A percentile compares a stretch with the other conserved stretches of the same genome.
phyloP scores from a whole-genome alignment of 2,329 filamentous ascomycete genomes.

The Sporothrix brasiliensis region DNA sequence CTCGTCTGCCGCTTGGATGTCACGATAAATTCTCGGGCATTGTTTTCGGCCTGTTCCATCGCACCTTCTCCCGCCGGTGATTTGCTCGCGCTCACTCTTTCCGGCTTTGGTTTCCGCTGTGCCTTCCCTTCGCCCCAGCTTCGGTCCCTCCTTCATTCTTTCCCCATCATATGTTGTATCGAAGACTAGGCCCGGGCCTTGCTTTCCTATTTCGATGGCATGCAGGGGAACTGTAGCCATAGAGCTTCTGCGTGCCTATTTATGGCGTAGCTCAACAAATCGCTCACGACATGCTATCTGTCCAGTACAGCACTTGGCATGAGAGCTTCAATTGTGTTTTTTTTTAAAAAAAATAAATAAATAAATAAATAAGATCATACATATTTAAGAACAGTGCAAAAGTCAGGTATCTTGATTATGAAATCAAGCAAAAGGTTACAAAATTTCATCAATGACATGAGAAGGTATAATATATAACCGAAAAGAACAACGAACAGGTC shows the following conservation, averaged over 20 bases:
- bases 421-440: not conserved
- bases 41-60: conserved; percentile 24
- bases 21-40: conserved; percentile 31
- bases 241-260: too few relatives aligned
- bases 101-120: conserved; percentile 17
- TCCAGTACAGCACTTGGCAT: too few relatives aligned
- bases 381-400: not conserved
- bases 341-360: not conserved
- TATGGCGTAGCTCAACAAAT: not conserved
- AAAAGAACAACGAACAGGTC: conserved; percentile 16
- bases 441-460: not conserved
- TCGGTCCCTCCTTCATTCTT: not conserved
- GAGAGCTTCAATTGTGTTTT: too few relatives aligned
- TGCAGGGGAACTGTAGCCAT: conserved; percentile 1
- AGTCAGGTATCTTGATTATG: too few relatives aligned
- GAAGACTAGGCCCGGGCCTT: conserved; percentile 11
- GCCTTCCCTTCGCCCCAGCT: not conserved
- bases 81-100: conserved; percentile 16
- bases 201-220: conserved; percentile 21
- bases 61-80: conserved; percentile 20
- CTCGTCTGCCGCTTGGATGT: not conserved
- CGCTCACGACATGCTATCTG: not conserved
- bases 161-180: not conserved
- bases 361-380: not conserved
- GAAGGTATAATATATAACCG: not conserved